Evolutionary conservation across 2,329 filamentous ascomycete genomes (phyloP).

Genomic region (Colletotrichum incanum): DNA sequence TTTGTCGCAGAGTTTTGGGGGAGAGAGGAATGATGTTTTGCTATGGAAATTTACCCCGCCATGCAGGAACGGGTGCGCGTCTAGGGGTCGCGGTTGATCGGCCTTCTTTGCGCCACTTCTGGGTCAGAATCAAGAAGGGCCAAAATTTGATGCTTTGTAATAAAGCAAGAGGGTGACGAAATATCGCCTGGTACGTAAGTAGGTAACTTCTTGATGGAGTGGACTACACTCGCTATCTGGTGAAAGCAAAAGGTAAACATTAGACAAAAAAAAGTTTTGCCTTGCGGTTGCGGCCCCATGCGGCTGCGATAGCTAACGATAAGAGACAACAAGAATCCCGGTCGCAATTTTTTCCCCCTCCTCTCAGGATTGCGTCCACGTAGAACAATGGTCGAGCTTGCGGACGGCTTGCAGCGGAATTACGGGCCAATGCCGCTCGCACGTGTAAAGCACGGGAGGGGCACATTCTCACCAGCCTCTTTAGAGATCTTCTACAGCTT

Average conservation of each 20-base stretch:
- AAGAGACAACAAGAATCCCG: conserved; percentile 15
- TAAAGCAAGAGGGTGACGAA: not conserved
- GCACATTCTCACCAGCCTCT: conserved; percentile 30
- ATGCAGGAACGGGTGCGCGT: conserved; percentile 42
- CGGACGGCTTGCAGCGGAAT: conserved; percentile 38
- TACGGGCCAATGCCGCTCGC: conserved; percentile 40
- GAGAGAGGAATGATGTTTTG: conserved; percentile 23
- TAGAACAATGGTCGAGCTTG: conserved; percentile 20
- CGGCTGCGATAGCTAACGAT: conserved; percentile 25
- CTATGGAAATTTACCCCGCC: conserved; percentile 42
- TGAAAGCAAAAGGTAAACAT: not conserved
- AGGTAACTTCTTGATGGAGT: not conserved
- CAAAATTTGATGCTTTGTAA: not conserved
- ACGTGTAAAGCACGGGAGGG: conserved; percentile 38
- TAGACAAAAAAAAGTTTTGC: conserved; percentile 10
- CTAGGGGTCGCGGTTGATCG: conserved; percentile 38
- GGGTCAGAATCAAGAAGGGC: not conserved
- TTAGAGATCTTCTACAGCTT: conserved; percentile 13
- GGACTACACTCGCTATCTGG: not conserved
- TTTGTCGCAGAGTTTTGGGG: conserved; percentile 23
- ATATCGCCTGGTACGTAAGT: not conserved
- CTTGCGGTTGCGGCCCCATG: not conserved
- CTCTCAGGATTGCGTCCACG: not conserved
- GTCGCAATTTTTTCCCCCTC: not conserved
- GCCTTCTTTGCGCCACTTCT: conserved; percentile 27